Evolutionary conservation across 2,329 filamentous ascomycete species (phyloP).

Genomic region (Sordariomycetes sp.): DNA sequence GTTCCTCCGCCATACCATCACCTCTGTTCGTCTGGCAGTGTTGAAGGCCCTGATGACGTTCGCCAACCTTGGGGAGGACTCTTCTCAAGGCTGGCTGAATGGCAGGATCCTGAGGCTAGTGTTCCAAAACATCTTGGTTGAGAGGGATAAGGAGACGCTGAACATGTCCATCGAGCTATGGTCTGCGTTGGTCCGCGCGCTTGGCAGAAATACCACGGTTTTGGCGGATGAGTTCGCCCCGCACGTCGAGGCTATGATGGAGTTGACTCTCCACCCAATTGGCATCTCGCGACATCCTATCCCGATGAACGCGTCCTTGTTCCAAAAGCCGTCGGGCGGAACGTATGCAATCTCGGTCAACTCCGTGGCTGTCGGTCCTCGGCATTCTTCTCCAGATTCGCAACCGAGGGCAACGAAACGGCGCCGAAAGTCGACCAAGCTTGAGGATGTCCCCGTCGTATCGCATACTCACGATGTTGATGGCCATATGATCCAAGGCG

Average conservation of each 20-base stretch:
- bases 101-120: constrained; percentile 78
- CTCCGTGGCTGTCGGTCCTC: constrained; percentile 28
- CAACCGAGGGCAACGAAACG: constrained; percentile 58
- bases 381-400: constrained; percentile 36
- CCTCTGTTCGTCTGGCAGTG: constrained; percentile 84
- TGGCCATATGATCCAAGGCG: constrained; percentile 94
- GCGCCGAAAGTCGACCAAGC: constrained; percentile 73
- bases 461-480: constrained; percentile 88
- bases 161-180: constrained; percentile 79
- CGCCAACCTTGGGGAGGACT: constrained; percentile 66
- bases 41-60: constrained; percentile 89
- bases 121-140: constrained; percentile 91
- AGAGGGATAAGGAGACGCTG: constrained; percentile 74
- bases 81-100: constrained; percentile 83
- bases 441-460: constrained; percentile 50
- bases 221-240: constrained; percentile 60
- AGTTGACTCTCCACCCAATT: constrained; percentile 78
- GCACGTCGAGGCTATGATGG: constrained; percentile 70
- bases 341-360: constrained; percentile 53
- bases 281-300: constrained; percentile 84
- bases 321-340: constrained; percentile 86
- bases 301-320: constrained; percentile 78
- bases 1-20: constrained; percentile 94
- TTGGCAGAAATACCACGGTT: constrained; percentile 49
- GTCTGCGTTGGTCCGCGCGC: constrained; percentile 59